Evolutionary conservation across 768 basidiomycete genomes (phyloP), one percentile per base, ranked within the genome.

Genomic region (Podaxis rugospora): DNA sequence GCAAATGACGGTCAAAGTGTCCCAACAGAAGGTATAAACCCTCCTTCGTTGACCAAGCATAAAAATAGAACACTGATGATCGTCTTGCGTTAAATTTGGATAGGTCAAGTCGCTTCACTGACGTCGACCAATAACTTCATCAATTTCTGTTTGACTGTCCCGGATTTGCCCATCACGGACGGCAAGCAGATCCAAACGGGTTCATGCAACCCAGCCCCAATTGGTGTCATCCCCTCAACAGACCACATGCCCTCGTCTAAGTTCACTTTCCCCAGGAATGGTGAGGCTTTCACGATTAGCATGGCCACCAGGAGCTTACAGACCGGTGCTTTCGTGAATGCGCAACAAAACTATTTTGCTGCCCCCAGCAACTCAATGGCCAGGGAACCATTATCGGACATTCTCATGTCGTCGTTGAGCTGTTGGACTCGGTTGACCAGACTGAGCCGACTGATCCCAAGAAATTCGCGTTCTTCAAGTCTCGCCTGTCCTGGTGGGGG

Each of bases 101-200:
- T 14, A 11, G 83, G 82, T n/a, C 83, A 85, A 68, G 78, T 78
- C 42, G 68, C 78, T 0, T 82, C 82, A 10, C 42, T 78, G 35
- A 84, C 83, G 3, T 83, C 82, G 27, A 68, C 66, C 42, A 86
- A 87, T 76, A 88, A 89, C 78, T 89, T 82, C 73, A 82, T 83
- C 78, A 86, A 85, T 76, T 82, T 78, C 67, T 83, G 80, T 66
- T 68, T 72, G 51, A 69, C 69, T 11, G 70, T 74, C 23, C 71
- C 56, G 68, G 73, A 75, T 68, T 69, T 74, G 65, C 80, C 86
- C 37, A 69, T 84, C 64, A 83, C 82, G 53, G 78, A 84, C 67
- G 83, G 82, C 28, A 65, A 73, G 61, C 80, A 77, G 64, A 74
- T 81, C 66, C 62, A 67, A 39, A 71, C 72, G 40, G 80, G 78